Base-by-base conservation (phyloP, 2,329 filamentous ascomycete genomes). In the Neobulgaria alba region DNA sequence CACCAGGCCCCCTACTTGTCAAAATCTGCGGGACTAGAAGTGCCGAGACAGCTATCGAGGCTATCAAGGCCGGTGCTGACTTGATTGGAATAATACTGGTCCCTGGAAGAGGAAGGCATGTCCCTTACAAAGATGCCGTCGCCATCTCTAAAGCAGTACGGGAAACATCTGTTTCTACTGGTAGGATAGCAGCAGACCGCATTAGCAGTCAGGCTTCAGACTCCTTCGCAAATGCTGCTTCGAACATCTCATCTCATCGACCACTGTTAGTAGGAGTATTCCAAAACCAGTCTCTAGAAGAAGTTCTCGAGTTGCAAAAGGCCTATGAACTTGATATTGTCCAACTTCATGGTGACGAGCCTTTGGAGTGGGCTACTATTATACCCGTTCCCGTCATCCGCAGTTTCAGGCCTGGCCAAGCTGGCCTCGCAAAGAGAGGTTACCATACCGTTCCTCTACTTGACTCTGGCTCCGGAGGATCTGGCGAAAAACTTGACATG, bases 11-110 rank as follows among this genome's bases (percentile, higher is more conserved):
- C 15, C 68, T 86, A 1, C 69, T 92, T 20, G 88, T 95, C 50
- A 98, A 98, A 67, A 94, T 98, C 17, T 98, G 92, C 60, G 92
- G 92, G 4, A 96, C 89, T 7, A 76, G 90, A 43, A 87, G 78
- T 44, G 72, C 80, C 8, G 86, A 93, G 57, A 87, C 82, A 12
- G 92, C 92, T 4, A 70, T 76, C 41, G 75, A 79, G 47, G 92
- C 92, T 12, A 77, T 93, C 34, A 79, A 89, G 57, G 82, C 87
- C 29, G 89, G 89, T 18, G 92, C 92, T 21, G 89, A 98, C 62
- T 70, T 95, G 51, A 78, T 98, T 38, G 92, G 92, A 47, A 94
- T 98, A 55, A 95, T 95, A 42, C 69, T 95, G 10, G 92, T 92
- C 5, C 77, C 85, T 23, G 82, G 85, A 4, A 76, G 85, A 14